Conservation (phyloP, 352 stramenopile genomes). For the Globisporangium camurandrum region DNA sequence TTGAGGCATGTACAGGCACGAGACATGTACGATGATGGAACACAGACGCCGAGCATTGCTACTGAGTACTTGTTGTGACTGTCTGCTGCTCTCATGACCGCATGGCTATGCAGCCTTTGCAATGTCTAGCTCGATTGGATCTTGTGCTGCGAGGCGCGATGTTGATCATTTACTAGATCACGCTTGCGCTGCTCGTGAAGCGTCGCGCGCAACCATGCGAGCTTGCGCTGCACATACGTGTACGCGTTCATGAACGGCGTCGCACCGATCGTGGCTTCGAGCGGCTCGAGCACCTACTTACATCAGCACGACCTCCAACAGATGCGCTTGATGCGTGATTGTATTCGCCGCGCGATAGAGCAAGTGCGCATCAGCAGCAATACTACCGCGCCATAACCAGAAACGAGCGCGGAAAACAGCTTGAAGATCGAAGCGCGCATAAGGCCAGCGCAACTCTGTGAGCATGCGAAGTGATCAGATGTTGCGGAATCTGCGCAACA, state of each 20-base stretch:
- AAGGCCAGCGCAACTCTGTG: slow-evolving; percentile 32
- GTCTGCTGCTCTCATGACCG: slow-evolving; percentile 53
- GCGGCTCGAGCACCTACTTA: slow-evolving; percentile 81
- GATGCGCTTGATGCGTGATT: slow-evolving; percentile 38
- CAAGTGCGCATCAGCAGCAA: slow-evolving; percentile 76
- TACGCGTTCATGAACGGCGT: slow-evolving; percentile 69
- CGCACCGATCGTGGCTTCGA: slow-evolving; percentile 71
- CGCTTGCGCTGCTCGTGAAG: slow-evolving; percentile 74
- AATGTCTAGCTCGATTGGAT: slow-evolving; percentile 85
- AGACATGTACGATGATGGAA: too few species aligned
- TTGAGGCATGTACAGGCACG: background rate
- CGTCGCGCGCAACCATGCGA: slow-evolving; percentile 61
- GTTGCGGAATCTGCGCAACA: too few species aligned
- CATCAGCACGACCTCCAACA: slow-evolving; percentile 42
- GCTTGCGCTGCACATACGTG: slow-evolving; percentile 79
- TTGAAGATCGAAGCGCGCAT: slow-evolving; percentile 79
- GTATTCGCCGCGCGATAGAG: slow-evolving; percentile 60
- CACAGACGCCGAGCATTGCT: slow-evolving; percentile 1
- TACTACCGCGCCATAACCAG: slow-evolving; percentile 42
- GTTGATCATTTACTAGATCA: slow-evolving; percentile 69
- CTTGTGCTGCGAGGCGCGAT: slow-evolving; percentile 65
- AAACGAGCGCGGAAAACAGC: slow-evolving; percentile 75
- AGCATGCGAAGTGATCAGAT: too few species aligned
- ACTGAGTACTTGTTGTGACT: background rate
- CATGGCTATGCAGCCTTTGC: slow-evolving; percentile 46